A percentile compares a stretch with the other conserved stretches of the same genome.
Conservation (phyloP, 306 rosid genomes). For the Aeschynomene evenia region DNA sequence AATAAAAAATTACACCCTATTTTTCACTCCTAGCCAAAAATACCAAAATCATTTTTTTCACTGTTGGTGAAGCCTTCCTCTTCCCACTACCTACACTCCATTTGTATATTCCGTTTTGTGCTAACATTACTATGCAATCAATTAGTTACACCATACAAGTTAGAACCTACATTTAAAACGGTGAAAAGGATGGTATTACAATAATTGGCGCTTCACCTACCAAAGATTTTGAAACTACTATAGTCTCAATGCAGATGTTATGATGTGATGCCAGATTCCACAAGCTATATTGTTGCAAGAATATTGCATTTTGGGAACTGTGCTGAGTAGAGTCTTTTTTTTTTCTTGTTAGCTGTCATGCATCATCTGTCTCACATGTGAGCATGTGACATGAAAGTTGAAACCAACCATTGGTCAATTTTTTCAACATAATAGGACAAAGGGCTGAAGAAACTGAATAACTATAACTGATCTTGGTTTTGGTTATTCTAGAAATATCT, state of each 20-base stretch:
- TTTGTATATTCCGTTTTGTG: neutral
- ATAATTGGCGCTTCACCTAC: neutral
- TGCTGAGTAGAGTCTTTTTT: neutral
- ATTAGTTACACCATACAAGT: slow-evolving; percentile 3
- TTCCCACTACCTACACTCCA: neutral
- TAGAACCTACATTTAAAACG: slow-evolving; percentile 9
- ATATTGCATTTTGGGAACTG: neutral
- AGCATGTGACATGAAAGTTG: slow-evolving; percentile 33
- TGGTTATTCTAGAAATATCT: neutral
- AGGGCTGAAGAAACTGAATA: neutral
- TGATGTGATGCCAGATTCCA: neutral
- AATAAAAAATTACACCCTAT: too few species aligned
- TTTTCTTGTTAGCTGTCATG: neutral
- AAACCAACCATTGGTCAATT: slow-evolving; percentile 13
- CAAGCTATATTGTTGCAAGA: slow-evolving; percentile 4
- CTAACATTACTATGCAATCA: neutral
- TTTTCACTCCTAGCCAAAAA: too few species aligned
- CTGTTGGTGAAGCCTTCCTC: neutral
- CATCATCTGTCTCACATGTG: slow-evolving; percentile 34
- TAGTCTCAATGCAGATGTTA: slow-evolving; percentile 21
- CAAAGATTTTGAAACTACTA: neutral
- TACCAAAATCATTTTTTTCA: too few species aligned
- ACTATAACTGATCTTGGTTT: neutral
- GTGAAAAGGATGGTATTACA: neutral
- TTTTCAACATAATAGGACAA: neutral